Evolutionary conservation across 1,139 yeast genomes (phyloP), one percentile per base, ranked within the genome.

Genomic region (Taiozyma sp.): DNA sequence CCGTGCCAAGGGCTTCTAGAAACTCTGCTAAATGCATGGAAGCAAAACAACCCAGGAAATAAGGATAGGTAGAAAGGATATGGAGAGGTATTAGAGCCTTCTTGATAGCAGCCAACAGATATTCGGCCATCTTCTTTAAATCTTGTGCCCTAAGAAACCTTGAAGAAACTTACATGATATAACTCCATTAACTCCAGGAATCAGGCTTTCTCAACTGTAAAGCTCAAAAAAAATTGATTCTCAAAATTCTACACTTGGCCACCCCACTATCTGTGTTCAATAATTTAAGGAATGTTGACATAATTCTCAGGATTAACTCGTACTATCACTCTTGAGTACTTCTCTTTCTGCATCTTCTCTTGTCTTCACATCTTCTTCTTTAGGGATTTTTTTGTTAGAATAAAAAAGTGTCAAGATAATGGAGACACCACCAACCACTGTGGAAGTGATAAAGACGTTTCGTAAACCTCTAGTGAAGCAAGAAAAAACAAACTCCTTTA

Each of bases 311-410:
- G 30, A 29, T 29, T 29, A 8, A 30, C 13, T 13, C 13, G 34
- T 13, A 9, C 34, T 30, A 6, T 16, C 40, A 8, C 12, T 39
- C 8, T 23, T 27, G 2, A 22, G 28, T 14, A 16, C 12, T 22
- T 28, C 46, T 34, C 27, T 32, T 34, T 24, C 27, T 6, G 53
- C 49, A 14, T 56, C 61, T n/a, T 53, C 54, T 38, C 27, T 54
- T 1, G 53, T 54, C 44, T 44, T 47, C 19, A 56, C 51, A 29
- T 56, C 53, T 7, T 36, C 30, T 9, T 48, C 51, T 19, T 46
- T n/a, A 30, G 83, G 83, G 14, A 77, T 62, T 48, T 61, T 65
- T 48, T 68, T 68, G 53, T 71, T 73, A 2, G 80, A 72, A 16
- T 73, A 65, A 53, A 74, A 70, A 1, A 71, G 22, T 0, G 72